Evolutionary conservation across 192 early-diverging fungal species (phyloP), one percentile per base, ranked within the genome.

Genomic region (Coemansia sp.): DNA sequence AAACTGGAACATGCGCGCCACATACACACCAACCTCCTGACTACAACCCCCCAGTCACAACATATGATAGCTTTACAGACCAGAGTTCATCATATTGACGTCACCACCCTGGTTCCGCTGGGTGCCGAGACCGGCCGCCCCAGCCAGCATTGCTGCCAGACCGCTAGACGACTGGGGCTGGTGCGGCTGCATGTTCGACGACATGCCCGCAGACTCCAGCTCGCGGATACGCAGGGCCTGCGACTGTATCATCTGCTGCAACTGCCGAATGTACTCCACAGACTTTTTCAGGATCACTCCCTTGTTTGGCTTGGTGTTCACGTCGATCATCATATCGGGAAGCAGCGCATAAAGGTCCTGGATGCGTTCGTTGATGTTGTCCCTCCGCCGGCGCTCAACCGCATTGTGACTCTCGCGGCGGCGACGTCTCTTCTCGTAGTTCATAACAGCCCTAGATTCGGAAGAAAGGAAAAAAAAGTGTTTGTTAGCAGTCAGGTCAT

Each of bases 361-460:
- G 70, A 99, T 99, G 75, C 95, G 95, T 80, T 98, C 97, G 77
- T 99, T 99, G 87, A 99, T 99, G 80, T 97, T 95, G 76, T 99
- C 97, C 43, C 96, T 88, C 39, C 97, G 85, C 53, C 97, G 90
- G 58, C 97, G 86, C 81, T 99, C 97, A 33, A 99, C 97, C 27
- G 97, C 97, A 76, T 99, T 99, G 84, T 99, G 97, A 55, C 94
- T 95, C 82, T 98, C 97, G 27, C 97, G 87, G 69, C 97, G 92
- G 39, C 94, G 89, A 43, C 95, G 88, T 20, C 95, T 88, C 76
- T 98, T 97, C 77, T 99, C 97, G 73, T 87, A 76, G 43, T 55
- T 88, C 9, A 88, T 40, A 1, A 78, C 9, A 12, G 70, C 73
- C n/a, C 68, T 75, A 74, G 0, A 33, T 49, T 31, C 20, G 11